Percentiles rank a stretch among this genome's conserved stretches.
phyloP scores from a whole-genome alignment of 441 rosid genomes.

The Populus hybrid region DNA sequence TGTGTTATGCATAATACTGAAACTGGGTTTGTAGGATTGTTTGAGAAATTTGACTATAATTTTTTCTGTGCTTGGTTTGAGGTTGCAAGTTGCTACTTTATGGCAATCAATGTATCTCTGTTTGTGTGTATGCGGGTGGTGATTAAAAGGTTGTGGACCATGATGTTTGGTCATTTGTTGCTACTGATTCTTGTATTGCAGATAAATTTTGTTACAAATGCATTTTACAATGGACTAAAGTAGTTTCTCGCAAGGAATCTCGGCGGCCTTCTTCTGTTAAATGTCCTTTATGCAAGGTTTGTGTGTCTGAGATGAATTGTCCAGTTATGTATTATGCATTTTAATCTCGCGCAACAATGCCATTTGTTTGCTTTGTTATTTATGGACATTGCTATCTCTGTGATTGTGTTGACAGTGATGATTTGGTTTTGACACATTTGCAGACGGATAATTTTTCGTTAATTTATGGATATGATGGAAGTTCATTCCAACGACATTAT shows the following conservation, averaged over 20 bases:
- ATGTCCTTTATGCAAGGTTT: constrained; percentile 95
- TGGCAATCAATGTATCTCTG: not conserved
- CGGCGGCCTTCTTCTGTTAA: constrained; percentile 45
- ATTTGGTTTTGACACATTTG: constrained; percentile 21
- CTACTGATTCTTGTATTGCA: constrained; percentile 33
- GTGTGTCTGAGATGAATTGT: constrained; percentile 16
- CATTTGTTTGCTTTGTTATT: not conserved
- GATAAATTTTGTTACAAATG: constrained; percentile 86
- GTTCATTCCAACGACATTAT: constrained; percentile 60
- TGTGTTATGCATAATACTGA: not conserved
- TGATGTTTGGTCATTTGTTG: not conserved
- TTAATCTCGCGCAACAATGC: not conserved
- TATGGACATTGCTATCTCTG: not conserved
- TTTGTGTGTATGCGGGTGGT: not conserved
- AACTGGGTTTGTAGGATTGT: constrained; percentile 2
- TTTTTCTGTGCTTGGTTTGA: constrained; percentile 1
- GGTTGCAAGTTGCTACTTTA: not conserved
- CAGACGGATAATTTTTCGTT: constrained; percentile 72
- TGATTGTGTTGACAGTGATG: constrained; percentile 3
- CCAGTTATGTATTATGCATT: not conserved
- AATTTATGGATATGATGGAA: constrained; percentile 69
- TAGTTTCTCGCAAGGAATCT: constrained; percentile 53
- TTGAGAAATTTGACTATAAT: not conserved
- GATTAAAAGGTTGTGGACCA: not conserved
- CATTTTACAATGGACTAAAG: constrained; percentile 76